Conservation (phyloP, 768 basidiomycete species). For the Lactarius evosmus region DNA sequence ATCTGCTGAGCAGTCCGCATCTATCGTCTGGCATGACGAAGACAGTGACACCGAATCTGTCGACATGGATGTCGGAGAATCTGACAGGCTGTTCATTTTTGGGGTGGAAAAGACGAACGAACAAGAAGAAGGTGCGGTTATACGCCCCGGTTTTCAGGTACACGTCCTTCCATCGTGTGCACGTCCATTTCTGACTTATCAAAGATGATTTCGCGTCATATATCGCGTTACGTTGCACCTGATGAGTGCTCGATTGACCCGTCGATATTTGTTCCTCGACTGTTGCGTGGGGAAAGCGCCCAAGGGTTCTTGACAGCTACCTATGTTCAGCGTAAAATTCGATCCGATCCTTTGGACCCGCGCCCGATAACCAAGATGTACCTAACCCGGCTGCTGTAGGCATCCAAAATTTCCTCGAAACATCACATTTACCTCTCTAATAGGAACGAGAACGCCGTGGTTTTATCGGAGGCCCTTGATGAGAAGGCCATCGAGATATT, state of each 20-base stretch:
- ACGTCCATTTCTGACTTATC: background rate
- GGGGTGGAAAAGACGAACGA: conserved; percentile 53
- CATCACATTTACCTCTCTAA: too few relatives aligned
- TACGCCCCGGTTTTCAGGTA: conserved; percentile 48
- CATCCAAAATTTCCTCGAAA: accelerated
- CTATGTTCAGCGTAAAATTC: background rate
- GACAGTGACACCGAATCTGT: conserved; percentile 29
- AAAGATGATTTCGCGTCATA: background rate
- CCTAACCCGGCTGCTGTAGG: background rate
- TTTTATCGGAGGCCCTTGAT: background rate
- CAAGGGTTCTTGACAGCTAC: conserved; percentile 27
- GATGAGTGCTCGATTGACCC: background rate
- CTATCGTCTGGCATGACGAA: conserved; percentile 45
- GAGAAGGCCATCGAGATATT: background rate
- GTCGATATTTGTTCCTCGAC: background rate
- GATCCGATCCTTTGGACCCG: background rate
- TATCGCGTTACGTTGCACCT: background rate
- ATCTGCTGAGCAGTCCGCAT: conserved; percentile 45
- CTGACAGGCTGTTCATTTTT: conserved; percentile 50
- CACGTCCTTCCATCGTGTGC: background rate
- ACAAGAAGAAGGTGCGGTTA: conserved; percentile 49
- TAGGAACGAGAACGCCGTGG: background rate
- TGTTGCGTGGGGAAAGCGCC: conserved; percentile 24
- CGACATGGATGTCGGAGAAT: conserved; percentile 42
- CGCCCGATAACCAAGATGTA: background rate